Evolutionary conservation across 345 rosid genomes (phyloP), one percentile per base, ranked within the genome.

Genomic region (Hirschfeldia incana): DNA sequence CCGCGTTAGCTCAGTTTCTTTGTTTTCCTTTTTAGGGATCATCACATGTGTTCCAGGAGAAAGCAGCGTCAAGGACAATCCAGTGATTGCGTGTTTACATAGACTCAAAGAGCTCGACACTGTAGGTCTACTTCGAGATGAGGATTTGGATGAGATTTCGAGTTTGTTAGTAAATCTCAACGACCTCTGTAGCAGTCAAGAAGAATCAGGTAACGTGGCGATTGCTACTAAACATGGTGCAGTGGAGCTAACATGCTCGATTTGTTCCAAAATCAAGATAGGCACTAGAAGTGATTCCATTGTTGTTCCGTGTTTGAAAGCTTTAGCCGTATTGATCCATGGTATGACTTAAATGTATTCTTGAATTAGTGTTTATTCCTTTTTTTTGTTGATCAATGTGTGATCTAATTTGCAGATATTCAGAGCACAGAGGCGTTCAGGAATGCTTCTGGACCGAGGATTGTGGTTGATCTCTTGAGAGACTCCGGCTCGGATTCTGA

Each of bases 1-100:
- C 27, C 61, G 30, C 3, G 3, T 29, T 29, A 29, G 30, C 30
- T 29, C 3, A 29, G 30, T 29, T 73, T 74, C 13, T 61, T 34
- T 59, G 33, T 10, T 12, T 4, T 12, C 16, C n/a, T 42, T 57
- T 58, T 61, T 82, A 92, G 97, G 98, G 77, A 89, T 94, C 51
- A 86, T 94, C 29, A 91, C 88, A 6, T 87, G 89, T 65, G 80
- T 88, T 51, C 97, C 94, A 0, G 97, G 97, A 44, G 94, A 94
- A 70, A 80, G 80, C 30, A 88, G 84, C 37, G 81, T 84, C 6
- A 83, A 76, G 74, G 93, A 87, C 13, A 87, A 91, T 70, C 97
- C 95, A 0, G 85, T 90, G 51, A 77, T 92, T 55, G 86, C 79
- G 67, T 87, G 92, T 81, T 78, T 92, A 79, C 91, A 88, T 32